Percentiles rank a stretch among this genome's conserved stretches.
These are phyloP conservation scores for Thymus mandschuricus DNA, from an alignment of 257 asterid genomes.

Conservation along the genomic window DNA sequence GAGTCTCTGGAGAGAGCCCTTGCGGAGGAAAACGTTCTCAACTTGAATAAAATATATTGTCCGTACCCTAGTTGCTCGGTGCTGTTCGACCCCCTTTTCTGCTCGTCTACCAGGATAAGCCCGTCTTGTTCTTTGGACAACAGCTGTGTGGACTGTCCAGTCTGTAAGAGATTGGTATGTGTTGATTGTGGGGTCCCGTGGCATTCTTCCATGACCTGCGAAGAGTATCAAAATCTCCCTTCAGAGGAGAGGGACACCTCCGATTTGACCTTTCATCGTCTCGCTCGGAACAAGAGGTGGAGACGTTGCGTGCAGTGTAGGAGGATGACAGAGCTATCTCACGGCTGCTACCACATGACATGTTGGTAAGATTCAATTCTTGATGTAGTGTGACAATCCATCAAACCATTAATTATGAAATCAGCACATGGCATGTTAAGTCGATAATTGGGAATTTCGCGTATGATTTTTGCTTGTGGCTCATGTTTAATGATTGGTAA, in stretches of 20 bases:
- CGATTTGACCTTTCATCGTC: slow-evolving; percentile 49
- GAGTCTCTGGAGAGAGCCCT: slow-evolving; percentile 68
- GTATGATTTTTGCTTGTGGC: no score
- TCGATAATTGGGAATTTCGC: no score
- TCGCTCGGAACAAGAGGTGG: slow-evolving; percentile 65
- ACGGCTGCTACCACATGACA: slow-evolving; percentile 79
- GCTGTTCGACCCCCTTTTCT: slow-evolving; percentile 68
- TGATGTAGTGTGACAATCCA: background rate
- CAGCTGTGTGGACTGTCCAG: slow-evolving; percentile 75
- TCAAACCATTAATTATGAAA: background rate
- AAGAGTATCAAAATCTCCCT: slow-evolving; percentile 65
- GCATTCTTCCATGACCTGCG: slow-evolving; percentile 88
- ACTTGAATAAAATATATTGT: slow-evolving; percentile 55
- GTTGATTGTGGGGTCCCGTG: slow-evolving; percentile 82
- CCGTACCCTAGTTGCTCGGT: slow-evolving; percentile 79
- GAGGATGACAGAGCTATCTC: slow-evolving; percentile 69
- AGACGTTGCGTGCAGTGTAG: slow-evolving; percentile 72
- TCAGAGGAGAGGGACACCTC: slow-evolving; percentile 70
- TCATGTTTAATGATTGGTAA: no score
- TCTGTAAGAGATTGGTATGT: slow-evolving; percentile 71
- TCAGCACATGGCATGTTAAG: background rate
- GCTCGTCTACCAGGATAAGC: slow-evolving; percentile 56
- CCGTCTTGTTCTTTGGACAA: slow-evolving; percentile 59
- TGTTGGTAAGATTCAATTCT: slow-evolving; percentile 60
- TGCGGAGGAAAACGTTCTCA: slow-evolving; percentile 46